Conservation (phyloP, 495 filamentous ascomycete species). For the Aspergillus incahuasiensis region DNA sequence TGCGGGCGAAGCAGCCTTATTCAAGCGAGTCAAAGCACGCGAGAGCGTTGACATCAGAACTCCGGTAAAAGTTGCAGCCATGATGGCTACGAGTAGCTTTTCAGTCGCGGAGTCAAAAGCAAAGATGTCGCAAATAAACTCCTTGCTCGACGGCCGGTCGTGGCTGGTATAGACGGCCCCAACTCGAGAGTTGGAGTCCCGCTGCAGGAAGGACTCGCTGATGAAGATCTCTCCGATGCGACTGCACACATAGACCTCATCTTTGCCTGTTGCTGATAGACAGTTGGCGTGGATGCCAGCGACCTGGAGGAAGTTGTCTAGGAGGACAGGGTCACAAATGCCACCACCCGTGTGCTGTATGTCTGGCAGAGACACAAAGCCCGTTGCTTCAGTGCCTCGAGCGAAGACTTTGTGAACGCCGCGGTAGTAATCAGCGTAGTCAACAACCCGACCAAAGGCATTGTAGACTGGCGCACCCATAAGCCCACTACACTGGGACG, state of each 20-base stretch:
- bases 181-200: not conserved
- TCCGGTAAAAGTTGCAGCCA: not conserved
- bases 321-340: not conserved
- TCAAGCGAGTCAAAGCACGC: too few species aligned
- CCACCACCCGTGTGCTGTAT: not conserved
- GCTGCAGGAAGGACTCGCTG: too few species aligned
- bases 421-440: conserved; percentile 1
- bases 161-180: not conserved
- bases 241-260: conserved; percentile 2
- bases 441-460: not conserved
- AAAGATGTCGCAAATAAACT: not conserved
- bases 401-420: not conserved
- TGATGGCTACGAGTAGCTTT: not conserved
- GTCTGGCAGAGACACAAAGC: not conserved
- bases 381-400: not conserved
- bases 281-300: not conserved
- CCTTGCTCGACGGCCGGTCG: not conserved
- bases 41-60: not conserved
- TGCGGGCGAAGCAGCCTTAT: too few species aligned
- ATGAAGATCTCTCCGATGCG: not conserved
- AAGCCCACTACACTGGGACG: not conserved
- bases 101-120: not conserved
- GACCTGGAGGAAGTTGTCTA: conserved; percentile 1
- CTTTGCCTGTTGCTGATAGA: not conserved
- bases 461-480: not conserved